Conservation (phyloP, 441 rosid species). For the Hura crepitans region DNA sequence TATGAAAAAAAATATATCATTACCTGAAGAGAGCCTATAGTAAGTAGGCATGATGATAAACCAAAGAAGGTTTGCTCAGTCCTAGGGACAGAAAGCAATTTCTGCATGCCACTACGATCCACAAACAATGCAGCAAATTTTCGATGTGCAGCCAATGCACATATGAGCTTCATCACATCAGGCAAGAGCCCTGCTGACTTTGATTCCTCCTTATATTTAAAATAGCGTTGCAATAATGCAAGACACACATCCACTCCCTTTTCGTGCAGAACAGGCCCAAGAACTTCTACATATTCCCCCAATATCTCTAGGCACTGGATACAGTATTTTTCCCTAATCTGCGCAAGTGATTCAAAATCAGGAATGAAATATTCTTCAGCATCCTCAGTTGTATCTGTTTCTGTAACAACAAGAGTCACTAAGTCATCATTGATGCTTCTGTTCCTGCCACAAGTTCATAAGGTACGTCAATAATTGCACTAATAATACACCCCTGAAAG, state of each 20-base stretch:
- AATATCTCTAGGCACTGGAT: conserved; percentile 85
- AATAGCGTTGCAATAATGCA: conserved; percentile 62
- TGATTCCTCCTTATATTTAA: conserved; percentile 44
- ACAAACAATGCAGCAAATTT: conserved; percentile 98
- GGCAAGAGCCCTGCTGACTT: conserved; percentile 55
- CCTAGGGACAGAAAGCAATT: conserved; percentile 84
- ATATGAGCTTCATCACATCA: conserved; percentile 96
- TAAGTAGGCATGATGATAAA: conserved; percentile 86
- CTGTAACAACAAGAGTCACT: conserved; percentile 33
- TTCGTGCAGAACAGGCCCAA: conserved; percentile 94
- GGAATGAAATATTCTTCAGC: conserved; percentile 66
- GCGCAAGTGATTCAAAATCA: conserved; percentile 62
- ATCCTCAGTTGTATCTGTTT: conserved; percentile 44
- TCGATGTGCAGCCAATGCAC: conserved; percentile 95
- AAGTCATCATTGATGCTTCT: conserved; percentile 37
- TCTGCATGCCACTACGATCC: conserved; percentile 94
- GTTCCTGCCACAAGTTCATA: conserved; percentile 52
- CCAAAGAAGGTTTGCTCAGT: conserved; percentile 69
- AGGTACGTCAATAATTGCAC: conserved; percentile 24
- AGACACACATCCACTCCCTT: conserved; percentile 98
- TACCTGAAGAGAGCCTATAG: conserved; percentile 96
- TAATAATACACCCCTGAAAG: conserved; percentile 4
- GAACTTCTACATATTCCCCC: conserved; percentile 95
- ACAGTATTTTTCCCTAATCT: conserved; percentile 86
- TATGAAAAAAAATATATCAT: conserved; percentile 13